Base-by-base conservation (phyloP, 768 basidiomycete species). In the Nevesoporus exiguus region DNA sequence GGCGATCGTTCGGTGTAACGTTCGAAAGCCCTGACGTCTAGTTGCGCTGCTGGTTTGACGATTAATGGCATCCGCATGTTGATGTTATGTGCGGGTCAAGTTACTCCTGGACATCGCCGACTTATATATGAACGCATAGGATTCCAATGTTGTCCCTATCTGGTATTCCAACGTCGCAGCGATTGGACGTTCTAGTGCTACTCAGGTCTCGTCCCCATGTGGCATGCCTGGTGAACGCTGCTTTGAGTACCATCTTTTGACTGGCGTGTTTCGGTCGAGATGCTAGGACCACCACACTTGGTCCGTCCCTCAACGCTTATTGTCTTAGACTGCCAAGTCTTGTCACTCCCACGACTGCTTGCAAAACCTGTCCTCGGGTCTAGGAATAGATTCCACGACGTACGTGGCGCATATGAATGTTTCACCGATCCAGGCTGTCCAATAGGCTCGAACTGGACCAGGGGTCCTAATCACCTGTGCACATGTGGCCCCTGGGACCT, bases 41-140 rank as follows among this genome's bases (percentile, higher is more conserved):
- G 29, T 33, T 29, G 51, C 6, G 19, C 34, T 29, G 31, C n/a
- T 30, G 42, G 48, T 30, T 36, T n/a, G 47, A 40, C 19, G 17
- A 36, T 8, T 6, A 33, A 36, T 3, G 41, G 50, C 1, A 29
- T 47, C 52, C 55, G 56, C 64, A 65, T 65, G 52, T 51, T n/a
- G 49, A 44, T 41, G 33, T 31, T 27, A 58, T 44, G 46, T n/a
- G 51, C 14, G 51, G 13, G 47, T 51, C 31, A 17, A 24, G 2
- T 37, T 50, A 8, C n/a, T 41, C 30, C 14, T 39, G 4, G 29
- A 21, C 15, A 15, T 13, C n/a, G 19, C 3, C 44, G 46, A 17
- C 34, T 45, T 37, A 61, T 39, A 34, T 52, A 43, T 45, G 14
- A 22, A n/a, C n/a, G n/a, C n/a, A n/a, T n/a, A 39, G 24, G n/a